Evolutionary conservation across 2,329 filamentous ascomycete species (phyloP).

Genomic region (Leptographium procerum): DNA sequence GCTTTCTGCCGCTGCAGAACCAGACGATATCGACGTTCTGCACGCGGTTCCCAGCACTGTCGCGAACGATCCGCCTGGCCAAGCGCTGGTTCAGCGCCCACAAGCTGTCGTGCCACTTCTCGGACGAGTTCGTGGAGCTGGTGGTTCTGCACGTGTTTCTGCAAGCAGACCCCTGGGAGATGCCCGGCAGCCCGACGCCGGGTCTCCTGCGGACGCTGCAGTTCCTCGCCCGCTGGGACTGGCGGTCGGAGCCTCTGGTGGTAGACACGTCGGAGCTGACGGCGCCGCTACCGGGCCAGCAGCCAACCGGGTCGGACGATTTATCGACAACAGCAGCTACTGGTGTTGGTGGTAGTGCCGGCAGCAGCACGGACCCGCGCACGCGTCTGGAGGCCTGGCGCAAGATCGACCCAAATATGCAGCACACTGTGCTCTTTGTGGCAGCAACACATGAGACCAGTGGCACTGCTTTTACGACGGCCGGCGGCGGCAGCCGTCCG

Average conservation of each 20-base stretch:
- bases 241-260: slow-evolving; percentile 71
- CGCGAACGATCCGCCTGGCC: slow-evolving; percentile 68
- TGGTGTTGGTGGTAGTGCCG: too few relatives aligned
- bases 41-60: slow-evolving; percentile 69
- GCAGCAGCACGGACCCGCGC: slow-evolving; percentile 1
- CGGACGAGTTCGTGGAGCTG: slow-evolving; percentile 74
- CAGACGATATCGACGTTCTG: slow-evolving; percentile 72
- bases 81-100: slow-evolving; percentile 88
- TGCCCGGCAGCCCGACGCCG: slow-evolving; percentile 63
- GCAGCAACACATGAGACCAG: slow-evolving; percentile 68
- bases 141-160: slow-evolving; percentile 69
- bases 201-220: slow-evolving; percentile 74
- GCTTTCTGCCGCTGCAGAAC: slow-evolving; percentile 64
- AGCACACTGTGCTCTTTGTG: slow-evolving; percentile 67
- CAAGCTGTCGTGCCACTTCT: slow-evolving; percentile 64
- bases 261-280: slow-evolving; percentile 54
- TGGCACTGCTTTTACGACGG: slow-evolving; percentile 72
- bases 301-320: slow-evolving; percentile 21
- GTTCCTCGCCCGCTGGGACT: slow-evolving; percentile 82
- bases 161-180: slow-evolving; percentile 67
- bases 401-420: slow-evolving; percentile 80
- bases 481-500: slow-evolving; percentile 25
- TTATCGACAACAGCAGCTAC: slow-evolving; percentile 15
- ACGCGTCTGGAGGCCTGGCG: slow-evolving; percentile 75
- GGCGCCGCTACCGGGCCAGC: slow-evolving; percentile 20